Base-by-base conservation (phyloP, 1,284 basidiomycete genomes). In the Marasmius fiardii region DNA sequence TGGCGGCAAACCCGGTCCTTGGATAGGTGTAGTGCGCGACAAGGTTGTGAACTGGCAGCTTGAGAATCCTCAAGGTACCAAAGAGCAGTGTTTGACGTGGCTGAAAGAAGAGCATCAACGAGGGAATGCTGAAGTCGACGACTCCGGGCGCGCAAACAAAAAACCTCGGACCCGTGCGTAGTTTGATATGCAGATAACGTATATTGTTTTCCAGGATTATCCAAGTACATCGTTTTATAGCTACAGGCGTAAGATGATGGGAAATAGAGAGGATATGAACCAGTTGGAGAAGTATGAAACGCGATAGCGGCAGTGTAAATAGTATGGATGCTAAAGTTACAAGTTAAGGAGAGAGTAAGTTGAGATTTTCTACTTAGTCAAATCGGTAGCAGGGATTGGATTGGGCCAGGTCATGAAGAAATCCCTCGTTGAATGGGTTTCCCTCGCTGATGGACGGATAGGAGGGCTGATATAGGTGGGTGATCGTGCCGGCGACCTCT, bases 1-100 rank as follows among this genome's bases (percentile, higher is more conserved):
- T 7, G 76, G 74, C 1, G 75, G 74, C 8, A 80, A 76, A 59
- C 79, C 86, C 1, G 92, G 92, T 1, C 80, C 82, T 1, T 88
- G 92, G 83, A 82, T 86, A 5, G 79, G 82, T 26, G 70, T 77
- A 23, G 78, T 88, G 18, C 75, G 91, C n/a, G 71, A 77, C 18
- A 79, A 77, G 37, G 78, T 96, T 41, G 68, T 92, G 21, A 81
- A 85, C 58, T 96, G 92, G 92, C 93, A 95, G 67, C 78, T 97
- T 11, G 85, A 83, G 35, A 74, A 93, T 67, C 91, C 93, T 0
- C 64, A 75, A 1, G 79, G 77, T 0, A 81, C 82, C 1, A 81
- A 82, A 63, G 86, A 84, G 4, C 81, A 86, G 7, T 93, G 91
- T 65, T 68, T 77, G 28, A 67, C 66, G 21, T 96, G 91, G 92